phyloP scores from a whole-genome alignment of 305 asterid species.

The Striga hermonthica region DNA sequence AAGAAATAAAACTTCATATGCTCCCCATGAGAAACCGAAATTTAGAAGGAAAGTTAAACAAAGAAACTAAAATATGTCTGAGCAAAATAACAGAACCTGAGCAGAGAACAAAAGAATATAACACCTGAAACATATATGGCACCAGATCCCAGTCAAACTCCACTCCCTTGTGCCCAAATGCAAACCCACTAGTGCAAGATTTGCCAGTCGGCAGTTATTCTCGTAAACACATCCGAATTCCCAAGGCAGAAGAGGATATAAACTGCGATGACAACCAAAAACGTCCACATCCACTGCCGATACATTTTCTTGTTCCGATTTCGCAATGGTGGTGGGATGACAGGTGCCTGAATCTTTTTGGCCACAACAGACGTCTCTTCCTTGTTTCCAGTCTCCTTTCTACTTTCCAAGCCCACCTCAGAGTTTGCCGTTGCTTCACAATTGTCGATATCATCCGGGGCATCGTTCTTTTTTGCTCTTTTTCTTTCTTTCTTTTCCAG shows the following conservation, averaged over 20 bases:
- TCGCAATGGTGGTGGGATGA: constrained; percentile 66
- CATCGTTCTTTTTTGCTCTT: constrained; percentile 76
- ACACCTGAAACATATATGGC: too few species aligned
- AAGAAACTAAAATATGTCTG: too few species aligned
- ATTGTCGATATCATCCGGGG: constrained; percentile 35
- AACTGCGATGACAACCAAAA: constrained; percentile 39
- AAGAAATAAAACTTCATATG: too few species aligned
- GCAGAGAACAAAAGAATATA: too few species aligned
- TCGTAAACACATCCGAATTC: constrained; percentile 56
- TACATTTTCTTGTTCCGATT: constrained; percentile 53
- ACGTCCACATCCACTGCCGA: constrained; percentile 76
- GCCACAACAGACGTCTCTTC: constrained; percentile 33
- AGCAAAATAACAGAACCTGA: too few species aligned
- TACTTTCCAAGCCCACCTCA: constrained; percentile 38
- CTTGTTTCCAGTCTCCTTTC: constrained; percentile 39
- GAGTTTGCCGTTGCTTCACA: constrained; percentile 41
- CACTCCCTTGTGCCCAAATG: too few species aligned
- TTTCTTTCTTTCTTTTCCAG: constrained; percentile 78
- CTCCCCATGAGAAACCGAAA: too few species aligned
- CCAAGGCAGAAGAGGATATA: constrained; percentile 59
- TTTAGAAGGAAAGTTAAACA: too few species aligned
- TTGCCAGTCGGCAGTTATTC: constrained; percentile 12
- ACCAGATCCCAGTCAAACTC: too few species aligned
- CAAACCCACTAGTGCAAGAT: too few species aligned
- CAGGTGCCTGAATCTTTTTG: constrained; percentile 44